Evolutionary conservation across 805 yeast species (phyloP).

Genomic region (Candida maris): DNA sequence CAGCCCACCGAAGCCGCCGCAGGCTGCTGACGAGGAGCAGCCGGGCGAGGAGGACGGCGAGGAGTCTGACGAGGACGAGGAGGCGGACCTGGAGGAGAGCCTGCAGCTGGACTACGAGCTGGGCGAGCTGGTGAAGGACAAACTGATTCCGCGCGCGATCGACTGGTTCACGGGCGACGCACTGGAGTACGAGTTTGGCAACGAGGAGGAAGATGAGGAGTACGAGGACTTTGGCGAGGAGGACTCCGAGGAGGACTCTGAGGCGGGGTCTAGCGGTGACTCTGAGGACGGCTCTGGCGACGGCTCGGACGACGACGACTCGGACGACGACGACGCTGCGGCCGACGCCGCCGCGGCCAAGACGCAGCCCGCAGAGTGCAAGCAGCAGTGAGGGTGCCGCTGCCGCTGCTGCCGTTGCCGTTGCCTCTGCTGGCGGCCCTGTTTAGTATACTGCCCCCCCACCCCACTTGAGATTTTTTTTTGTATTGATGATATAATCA

Average conservation of each 20-base stretch:
- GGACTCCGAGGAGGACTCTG: conserved; percentile 59
- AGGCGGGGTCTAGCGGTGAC: too few relatives aligned
- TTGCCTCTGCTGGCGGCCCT: too few relatives aligned
- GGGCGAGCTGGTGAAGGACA: conserved; percentile 95
- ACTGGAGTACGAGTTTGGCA: conserved; percentile 60
- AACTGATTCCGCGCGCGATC: conserved; percentile 91
- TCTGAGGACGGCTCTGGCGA: conserved; percentile 51
- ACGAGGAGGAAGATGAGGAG: conserved; percentile 56
- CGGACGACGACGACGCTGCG: conserved; percentile 36
- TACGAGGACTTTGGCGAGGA: conserved; percentile 60
- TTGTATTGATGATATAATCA: too few relatives aligned
- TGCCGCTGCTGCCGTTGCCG: neutral
- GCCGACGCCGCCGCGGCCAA: conserved; percentile 37
- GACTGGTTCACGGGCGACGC: conserved; percentile 99
- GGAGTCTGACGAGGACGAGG: conserved; percentile 56
- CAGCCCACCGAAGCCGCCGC: conserved; percentile 82
- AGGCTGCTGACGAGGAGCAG: conserved; percentile 40
- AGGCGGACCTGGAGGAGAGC: conserved; percentile 74
- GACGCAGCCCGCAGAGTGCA: conserved; percentile 73
- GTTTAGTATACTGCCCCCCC: too few relatives aligned
- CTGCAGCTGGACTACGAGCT: conserved; percentile 90
- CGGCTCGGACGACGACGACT: conserved; percentile 38
- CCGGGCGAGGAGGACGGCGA: conserved; percentile 38
- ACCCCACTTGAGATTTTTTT: too few relatives aligned
- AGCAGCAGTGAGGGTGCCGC: conserved; percentile 47